Percentiles rank a stretch among this genome's conserved stretches.
These are phyloP conservation scores for Calophaca sinica DNA, from an alignment of 306 rosid species.

Conservation along the genomic window DNA sequence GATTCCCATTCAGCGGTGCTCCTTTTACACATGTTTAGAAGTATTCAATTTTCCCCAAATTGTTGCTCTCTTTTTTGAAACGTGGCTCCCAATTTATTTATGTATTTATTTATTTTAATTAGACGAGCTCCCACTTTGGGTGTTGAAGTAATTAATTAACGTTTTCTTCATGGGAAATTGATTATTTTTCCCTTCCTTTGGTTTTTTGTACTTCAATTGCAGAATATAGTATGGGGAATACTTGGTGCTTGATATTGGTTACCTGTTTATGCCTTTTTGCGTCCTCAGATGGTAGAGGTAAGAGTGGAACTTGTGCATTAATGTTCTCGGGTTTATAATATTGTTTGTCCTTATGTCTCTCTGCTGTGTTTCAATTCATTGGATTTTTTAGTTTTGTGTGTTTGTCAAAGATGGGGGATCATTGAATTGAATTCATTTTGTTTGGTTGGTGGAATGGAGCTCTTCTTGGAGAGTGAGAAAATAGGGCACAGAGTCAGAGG, in stretches of 20 bases:
- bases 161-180: not conserved
- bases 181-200: not conserved
- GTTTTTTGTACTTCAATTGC: conserved; percentile 11
- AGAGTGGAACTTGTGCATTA: conserved; percentile 23
- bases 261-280: conserved; percentile 49
- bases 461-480: not conserved
- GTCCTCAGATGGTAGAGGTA: conserved; percentile 71
- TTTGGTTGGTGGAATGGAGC: conserved; percentile 8
- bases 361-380: conserved; percentile 5
- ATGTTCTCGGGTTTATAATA: conserved; percentile 8
- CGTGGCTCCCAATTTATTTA: not conserved
- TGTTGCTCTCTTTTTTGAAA: not conserved
- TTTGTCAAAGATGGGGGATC: not conserved
- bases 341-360: not conserved
- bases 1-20: not conserved
- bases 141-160: conserved; percentile 23
- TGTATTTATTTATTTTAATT: not conserved
- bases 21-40: not conserved
- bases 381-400: conserved; percentile 7
- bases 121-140: not conserved
- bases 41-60: conserved; percentile 37
- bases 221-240: conserved; percentile 61
- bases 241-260: conserved; percentile 59
- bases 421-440: not conserved
- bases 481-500: not conserved